These are phyloP conservation scores for Rhizophagus clarus DNA, from an alignment of 192 early-diverging fungal genomes.

Conservation along the genomic window DNA sequence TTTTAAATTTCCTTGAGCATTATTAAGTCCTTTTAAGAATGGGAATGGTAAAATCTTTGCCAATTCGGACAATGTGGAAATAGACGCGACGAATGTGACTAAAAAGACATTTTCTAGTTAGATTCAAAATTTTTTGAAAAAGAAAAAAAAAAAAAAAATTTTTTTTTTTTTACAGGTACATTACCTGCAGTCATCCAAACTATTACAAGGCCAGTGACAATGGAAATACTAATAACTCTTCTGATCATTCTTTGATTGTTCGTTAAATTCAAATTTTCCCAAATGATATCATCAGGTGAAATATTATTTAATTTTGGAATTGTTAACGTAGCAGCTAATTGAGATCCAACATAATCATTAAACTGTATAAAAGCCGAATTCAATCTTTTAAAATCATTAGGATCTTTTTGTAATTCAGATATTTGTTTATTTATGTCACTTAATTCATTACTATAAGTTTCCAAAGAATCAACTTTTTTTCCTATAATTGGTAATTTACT, in stretches of 20 bases:
- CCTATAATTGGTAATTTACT: conserved; percentile 50
- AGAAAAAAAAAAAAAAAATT: no score
- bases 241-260: conserved; percentile 57
- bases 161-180: conserved; percentile 2
- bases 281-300: conserved; percentile 75
- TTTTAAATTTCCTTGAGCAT: conserved; percentile 28
- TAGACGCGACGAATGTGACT: conserved; percentile 59
- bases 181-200: conserved; percentile 74
- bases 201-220: conserved; percentile 60
- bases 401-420: conserved; percentile 36
- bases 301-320: conserved; percentile 66
- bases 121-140: no score
- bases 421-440: conserved; percentile 52
- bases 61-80: conserved; percentile 55
- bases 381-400: conserved; percentile 37
- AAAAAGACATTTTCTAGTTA: no score
- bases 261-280: conserved; percentile 72
- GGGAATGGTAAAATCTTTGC: conserved; percentile 38
- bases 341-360: conserved; percentile 69
- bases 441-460: conserved; percentile 46
- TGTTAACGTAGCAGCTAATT: conserved; percentile 73
- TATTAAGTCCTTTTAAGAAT: conserved; percentile 44
- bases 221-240: conserved; percentile 50
- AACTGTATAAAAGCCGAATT: conserved; percentile 86
- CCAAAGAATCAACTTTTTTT: conserved; percentile 67